Evolutionary conservation across 176 grass and related monocot species (phyloP).

Genomic region (Carex kokanica): DNA sequence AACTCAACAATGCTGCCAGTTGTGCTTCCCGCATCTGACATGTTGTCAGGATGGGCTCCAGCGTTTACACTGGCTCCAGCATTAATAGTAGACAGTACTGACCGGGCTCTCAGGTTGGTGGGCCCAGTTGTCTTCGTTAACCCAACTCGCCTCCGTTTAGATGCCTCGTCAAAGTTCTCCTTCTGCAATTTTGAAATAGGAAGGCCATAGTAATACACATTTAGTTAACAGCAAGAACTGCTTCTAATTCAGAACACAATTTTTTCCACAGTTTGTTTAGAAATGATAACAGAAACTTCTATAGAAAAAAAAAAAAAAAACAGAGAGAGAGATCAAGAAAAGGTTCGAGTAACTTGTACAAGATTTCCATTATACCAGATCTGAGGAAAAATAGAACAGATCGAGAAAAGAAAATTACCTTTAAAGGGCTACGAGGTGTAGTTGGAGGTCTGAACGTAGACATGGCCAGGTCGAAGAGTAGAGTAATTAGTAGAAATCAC

Average conservation of each 20-base stretch:
- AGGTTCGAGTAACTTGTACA: neutral
- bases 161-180: conserved; percentile 57
- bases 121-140: conserved; percentile 34
- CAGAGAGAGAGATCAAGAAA: neutral
- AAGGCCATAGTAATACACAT: neutral
- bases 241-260: neutral
- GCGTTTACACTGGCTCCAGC: conserved; percentile 16
- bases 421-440: conserved; percentile 43
- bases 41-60: conserved; percentile 5
- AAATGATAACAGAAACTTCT: neutral
- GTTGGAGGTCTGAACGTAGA: conserved; percentile 35
- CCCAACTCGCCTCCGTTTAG: conserved; percentile 32
- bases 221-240: neutral
- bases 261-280: neutral
- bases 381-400: conserved; percentile 1
- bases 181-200: conserved; percentile 38
- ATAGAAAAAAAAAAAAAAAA: neutral
- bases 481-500: conserved; percentile 4
- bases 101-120: conserved; percentile 24
- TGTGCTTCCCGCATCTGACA: conserved; percentile 6
- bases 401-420: conserved; percentile 30
- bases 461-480: neutral
- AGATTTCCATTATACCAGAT: neutral
- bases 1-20: conserved; percentile 42
- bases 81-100: conserved; percentile 61